phyloP scores from a whole-genome alignment of 225 moss, liverwort and hornwort genomes.

The Lunularia cruciata region DNA sequence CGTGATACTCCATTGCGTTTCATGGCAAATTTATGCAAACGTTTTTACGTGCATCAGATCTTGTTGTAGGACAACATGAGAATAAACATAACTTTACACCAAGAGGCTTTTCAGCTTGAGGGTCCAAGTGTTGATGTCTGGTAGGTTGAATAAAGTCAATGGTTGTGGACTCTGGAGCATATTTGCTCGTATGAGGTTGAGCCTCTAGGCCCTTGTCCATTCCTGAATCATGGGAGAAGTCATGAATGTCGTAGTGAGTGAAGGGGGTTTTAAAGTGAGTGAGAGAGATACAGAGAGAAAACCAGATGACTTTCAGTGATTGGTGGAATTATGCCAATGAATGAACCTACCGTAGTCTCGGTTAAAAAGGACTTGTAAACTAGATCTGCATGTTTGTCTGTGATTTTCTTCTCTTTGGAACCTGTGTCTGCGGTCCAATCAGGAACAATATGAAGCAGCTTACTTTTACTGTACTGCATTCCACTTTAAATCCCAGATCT shows the following conservation, averaged over 20 bases:
- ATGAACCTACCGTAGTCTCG: background rate
- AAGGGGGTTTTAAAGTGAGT: background rate
- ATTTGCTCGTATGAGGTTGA: background rate
- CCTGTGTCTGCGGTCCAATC: background rate
- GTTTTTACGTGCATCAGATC: background rate
- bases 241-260: background rate
- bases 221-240: background rate
- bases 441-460: background rate
- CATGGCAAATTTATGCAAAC: background rate
- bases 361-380: background rate
- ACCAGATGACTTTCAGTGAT: no score
- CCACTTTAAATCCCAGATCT: background rate
- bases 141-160: background rate
- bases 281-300: background rate
- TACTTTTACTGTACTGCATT: background rate
- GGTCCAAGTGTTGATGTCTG: background rate
- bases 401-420: background rate
- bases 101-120: background rate
- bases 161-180: background rate
- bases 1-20: constrained; percentile 1
- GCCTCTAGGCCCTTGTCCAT: background rate
- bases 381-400: background rate
- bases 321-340: background rate
- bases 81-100: background rate
- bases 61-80: constrained; percentile 2